These are phyloP conservation scores for Euphorbia pulcherrima DNA, from an alignment of 345 rosid species.

Conservation along the genomic window DNA sequence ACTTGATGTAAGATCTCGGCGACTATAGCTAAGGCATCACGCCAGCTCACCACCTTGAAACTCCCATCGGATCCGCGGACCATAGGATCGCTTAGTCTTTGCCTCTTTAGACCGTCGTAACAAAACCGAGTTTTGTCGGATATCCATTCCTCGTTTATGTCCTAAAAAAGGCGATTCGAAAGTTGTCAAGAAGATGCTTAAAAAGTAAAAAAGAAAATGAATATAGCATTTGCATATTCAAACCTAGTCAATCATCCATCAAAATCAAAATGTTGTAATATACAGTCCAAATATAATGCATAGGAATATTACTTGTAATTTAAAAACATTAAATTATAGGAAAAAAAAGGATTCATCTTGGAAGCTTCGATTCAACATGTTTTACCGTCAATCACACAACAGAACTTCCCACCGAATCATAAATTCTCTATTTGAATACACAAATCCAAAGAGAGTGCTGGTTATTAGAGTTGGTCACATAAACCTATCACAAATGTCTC, in stretches of 20 bases:
- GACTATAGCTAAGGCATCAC: slow-evolving; percentile 86
- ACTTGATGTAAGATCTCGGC: slow-evolving; percentile 75
- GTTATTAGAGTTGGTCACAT: background rate
- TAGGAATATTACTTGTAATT: background rate
- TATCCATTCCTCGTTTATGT: slow-evolving; percentile 98
- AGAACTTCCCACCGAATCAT: background rate
- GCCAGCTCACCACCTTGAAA: slow-evolving; percentile 88
- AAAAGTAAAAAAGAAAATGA: background rate
- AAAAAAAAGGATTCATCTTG: background rate
- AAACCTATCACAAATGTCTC: background rate
- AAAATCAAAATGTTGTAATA: background rate
- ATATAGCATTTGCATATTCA: background rate
- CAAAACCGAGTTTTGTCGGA: slow-evolving; percentile 95
- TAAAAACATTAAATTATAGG: background rate
- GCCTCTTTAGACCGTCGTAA: slow-evolving; percentile 97
- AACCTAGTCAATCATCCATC: background rate
- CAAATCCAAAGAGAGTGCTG: background rate
- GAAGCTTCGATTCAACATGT: background rate
- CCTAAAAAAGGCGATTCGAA: slow-evolving; percentile 47
- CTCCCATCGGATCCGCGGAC: slow-evolving; percentile 88
- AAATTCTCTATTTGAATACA: background rate
- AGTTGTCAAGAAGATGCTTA: slow-evolving; percentile 10
- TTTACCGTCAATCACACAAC: background rate
- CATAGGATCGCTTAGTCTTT: slow-evolving; percentile 98
- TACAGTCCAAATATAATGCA: background rate